Percentiles rank a stretch among this genome's conserved stretches.
Evolutionary conservation across 805 yeast species (phyloP).

Genomic region (Spathaspora sp.): DNA sequence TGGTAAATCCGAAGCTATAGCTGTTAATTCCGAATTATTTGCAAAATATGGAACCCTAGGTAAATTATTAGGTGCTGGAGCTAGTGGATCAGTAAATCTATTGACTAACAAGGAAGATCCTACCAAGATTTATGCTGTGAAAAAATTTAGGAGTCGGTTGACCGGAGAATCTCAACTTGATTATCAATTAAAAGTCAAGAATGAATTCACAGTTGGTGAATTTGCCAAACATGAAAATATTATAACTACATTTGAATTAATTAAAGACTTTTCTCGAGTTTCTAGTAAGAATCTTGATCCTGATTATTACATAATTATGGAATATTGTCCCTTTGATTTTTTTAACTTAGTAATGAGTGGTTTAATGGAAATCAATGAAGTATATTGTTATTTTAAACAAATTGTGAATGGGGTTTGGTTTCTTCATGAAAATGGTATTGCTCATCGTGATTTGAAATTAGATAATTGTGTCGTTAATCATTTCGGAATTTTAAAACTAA

Average conservation of each 20-base stretch:
- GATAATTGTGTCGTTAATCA: slow-evolving; percentile 87
- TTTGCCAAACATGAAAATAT: slow-evolving; percentile 70
- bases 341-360: slow-evolving; percentile 92
- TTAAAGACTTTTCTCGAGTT: slow-evolving; percentile 46
- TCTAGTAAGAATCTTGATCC: slow-evolving; percentile 10
- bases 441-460: slow-evolving; percentile 88
- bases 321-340: slow-evolving; percentile 87
- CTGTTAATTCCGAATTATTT: slow-evolving; percentile 20
- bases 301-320: slow-evolving; percentile 76
- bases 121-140: slow-evolving; percentile 69
- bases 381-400: slow-evolving; percentile 80
- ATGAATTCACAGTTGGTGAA: slow-evolving; percentile 81
- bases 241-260: slow-evolving; percentile 75
- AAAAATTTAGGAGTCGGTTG: slow-evolving; percentile 71
- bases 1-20: slow-evolving; percentile 5
- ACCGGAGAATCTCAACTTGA: slow-evolving; percentile 61
- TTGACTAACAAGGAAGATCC: slow-evolving; percentile 57
- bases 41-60: slow-evolving; percentile 71
- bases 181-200: slow-evolving; percentile 72
- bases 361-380: slow-evolving; percentile 64
- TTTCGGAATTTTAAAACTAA: slow-evolving; percentile 75
- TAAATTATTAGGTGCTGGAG: slow-evolving; percentile 81
- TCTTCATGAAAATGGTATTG: slow-evolving; percentile 78
- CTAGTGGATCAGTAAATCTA: slow-evolving; percentile 88
- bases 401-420: slow-evolving; percentile 70